Percentiles rank a stretch among this genome's conserved stretches.
Evolutionary conservation across 139 green algal species (phyloP).

Genomic region (Gonium pectorale): DNA sequence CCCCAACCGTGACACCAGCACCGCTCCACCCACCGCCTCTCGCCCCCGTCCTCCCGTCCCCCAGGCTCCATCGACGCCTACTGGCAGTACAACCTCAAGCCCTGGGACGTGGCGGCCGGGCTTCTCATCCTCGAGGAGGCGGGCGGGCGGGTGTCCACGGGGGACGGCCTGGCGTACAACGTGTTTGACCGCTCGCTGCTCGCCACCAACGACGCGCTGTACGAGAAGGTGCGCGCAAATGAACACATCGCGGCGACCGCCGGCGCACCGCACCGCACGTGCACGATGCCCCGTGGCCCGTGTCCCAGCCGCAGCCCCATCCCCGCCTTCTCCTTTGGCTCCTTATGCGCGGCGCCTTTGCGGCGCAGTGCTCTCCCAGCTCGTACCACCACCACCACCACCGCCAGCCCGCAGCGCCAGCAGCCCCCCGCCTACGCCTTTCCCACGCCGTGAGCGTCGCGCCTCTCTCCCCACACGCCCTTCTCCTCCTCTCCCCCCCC

Average conservation of each 20-base stretch:
- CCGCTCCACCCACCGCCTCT: no score
- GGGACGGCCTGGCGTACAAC: slow-evolving; percentile 65
- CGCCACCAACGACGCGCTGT: slow-evolving; percentile 64
- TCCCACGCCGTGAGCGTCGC: not conserved
- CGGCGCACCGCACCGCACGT: not conserved
- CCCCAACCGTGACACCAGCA: no score
- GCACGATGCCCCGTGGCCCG: not conserved
- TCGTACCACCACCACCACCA: no score
- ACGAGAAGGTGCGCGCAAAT: slow-evolving; percentile 41
- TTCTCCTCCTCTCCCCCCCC: not conserved
- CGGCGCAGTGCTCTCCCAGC: no score
- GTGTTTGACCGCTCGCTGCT: slow-evolving; percentile 72
- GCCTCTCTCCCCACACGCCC: not conserved
- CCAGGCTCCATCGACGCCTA: slow-evolving; percentile 62
- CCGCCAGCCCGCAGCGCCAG: no score
- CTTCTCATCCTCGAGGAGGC: slow-evolving; percentile 72
- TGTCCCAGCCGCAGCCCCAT: no score
- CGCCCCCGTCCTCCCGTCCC: no score
- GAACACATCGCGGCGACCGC: no score
- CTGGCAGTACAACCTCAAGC: slow-evolving; percentile 73
- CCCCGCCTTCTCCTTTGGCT: no score
- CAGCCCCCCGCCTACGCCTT: not conserved
- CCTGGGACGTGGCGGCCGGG: slow-evolving; percentile 67
- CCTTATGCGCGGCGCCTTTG: no score
- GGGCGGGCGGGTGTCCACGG: slow-evolving; percentile 61